phyloP scores from a whole-genome alignment of 23 red algal species.

The Cyanidioschyzon merolae region DNA sequence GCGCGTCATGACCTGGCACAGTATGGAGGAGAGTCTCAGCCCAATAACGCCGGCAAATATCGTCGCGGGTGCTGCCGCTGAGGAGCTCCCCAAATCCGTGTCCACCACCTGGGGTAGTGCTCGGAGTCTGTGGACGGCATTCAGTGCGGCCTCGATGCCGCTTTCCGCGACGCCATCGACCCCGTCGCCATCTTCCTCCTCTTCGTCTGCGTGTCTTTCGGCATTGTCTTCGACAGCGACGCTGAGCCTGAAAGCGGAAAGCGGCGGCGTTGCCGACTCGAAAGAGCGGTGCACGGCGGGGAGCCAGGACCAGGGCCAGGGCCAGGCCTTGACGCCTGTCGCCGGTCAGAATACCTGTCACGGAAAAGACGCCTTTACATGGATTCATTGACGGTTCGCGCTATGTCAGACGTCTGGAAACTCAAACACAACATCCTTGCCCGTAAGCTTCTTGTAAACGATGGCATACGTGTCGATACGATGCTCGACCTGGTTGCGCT shows the following conservation, averaged over 20 bases:
- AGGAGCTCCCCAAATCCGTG: neutral
- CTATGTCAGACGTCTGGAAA: conserved; percentile 29
- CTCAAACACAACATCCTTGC: conserved; percentile 94
- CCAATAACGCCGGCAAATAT: neutral
- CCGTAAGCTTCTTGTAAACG: conserved; percentile 99
- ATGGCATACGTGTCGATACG: conserved; percentile 65
- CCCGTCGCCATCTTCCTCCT: neutral
- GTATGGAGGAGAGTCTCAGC: too few species aligned
- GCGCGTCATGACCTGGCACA: too few species aligned
- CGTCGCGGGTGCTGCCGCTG: neutral
- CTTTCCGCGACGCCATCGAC: neutral
- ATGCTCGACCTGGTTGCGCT: conserved; percentile 82
- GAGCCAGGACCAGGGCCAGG: too few species aligned
- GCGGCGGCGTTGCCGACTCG: too few species aligned
- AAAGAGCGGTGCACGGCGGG: too few species aligned
- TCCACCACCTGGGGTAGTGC: neutral
- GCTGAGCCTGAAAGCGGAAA: neutral
- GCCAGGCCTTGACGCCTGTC: too few species aligned
- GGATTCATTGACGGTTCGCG: neutral
- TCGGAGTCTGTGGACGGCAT: neutral
- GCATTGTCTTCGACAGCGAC: neutral
- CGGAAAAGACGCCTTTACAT: neutral
- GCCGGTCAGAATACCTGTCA: too few species aligned
- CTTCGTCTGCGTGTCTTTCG: neutral
- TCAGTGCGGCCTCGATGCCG: neutral